Base-by-base conservation (phyloP, 2,329 filamentous ascomycete genomes). In the Zymoseptoria crescenta region DNA sequence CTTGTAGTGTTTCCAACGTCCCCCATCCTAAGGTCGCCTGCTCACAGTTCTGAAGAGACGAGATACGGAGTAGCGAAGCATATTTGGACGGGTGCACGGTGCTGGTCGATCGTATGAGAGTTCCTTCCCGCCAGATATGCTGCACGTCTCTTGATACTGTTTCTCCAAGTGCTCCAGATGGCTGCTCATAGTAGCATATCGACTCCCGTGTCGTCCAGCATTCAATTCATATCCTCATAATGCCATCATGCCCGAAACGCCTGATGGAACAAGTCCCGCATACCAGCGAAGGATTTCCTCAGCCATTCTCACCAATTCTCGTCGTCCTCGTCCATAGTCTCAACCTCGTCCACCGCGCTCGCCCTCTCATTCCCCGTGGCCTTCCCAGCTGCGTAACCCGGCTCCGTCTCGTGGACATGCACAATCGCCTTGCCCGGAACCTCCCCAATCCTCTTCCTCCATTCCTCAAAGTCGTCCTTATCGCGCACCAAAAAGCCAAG, bases 401-500 rank as follows among this genome's bases (percentile, higher is more conserved):
- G 84, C 67, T 92, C 87, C 54, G 79, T 80, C 57, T 91, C 87
- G 28, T 90, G 85, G 28, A 97, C 85, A 67, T 93, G 89, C 54
- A 97, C 88, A 56, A 99, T 89, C 6, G 86, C 81, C 73, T 96
- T 96, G 21, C 89, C 89, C 67, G 8, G 88, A 85, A 63, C 63
- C 35, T 61, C 66, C 8, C 60, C 60, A 1, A 71, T 60, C 19
- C 60, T 82, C 59, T 83, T 79, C 69, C 89, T 87, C 92, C 92
- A 97, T 56, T 84, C 82, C 48, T 81, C 76, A 87, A 93, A 97
- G 65, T 99, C 94, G 50, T 86, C 81, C 67, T 93, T 86, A 59
- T 89, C 84, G 49, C 81, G 83, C 62, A 99, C 91, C 41, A 99
- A 76, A 69, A 97, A 97, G 4, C 91, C 93, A 64, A 99, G 89